These are phyloP conservation scores for Penicillium thymicola DNA, from an alignment of 2,329 filamentous ascomycete genomes.

Conservation along the genomic window DNA sequence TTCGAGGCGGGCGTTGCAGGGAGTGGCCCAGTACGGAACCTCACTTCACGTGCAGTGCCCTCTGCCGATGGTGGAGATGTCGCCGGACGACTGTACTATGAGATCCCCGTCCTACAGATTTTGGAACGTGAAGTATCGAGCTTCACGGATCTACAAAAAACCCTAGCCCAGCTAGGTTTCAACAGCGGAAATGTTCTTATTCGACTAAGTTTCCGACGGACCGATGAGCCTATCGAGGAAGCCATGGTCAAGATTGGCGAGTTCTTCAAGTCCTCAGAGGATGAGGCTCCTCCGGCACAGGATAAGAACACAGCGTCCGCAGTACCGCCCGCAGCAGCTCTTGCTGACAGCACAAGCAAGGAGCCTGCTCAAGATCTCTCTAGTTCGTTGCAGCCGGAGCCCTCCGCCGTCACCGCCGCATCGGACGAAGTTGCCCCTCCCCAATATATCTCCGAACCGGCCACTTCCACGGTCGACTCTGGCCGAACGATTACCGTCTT, in stretches of 20 bases:
- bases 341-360: not conserved
- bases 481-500: conserved; percentile 63
- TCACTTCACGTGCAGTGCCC: conserved; percentile 79
- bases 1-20: conserved; percentile 76
- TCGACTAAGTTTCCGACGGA: conserved; percentile 71
- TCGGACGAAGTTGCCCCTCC: conserved; percentile 11
- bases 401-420: conserved; percentile 1
- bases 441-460: conserved; percentile 19
- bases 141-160: conserved; percentile 83
- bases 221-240: conserved; percentile 74
- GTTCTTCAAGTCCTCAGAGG: conserved; percentile 60
- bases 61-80: conserved; percentile 50
- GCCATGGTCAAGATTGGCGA: conserved; percentile 77
- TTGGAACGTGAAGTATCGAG: conserved; percentile 75
- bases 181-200: conserved; percentile 80
- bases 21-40: conserved; percentile 63
- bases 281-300: conserved; percentile 30
- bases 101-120: conserved; percentile 79
- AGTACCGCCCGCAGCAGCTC: conserved; percentile 6
- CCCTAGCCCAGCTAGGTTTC: conserved; percentile 78
- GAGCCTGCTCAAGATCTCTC: conserved; percentile 5
- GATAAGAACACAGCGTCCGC: conserved; percentile 2
- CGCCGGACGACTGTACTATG: conserved; percentile 79
- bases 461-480: conserved; percentile 39
- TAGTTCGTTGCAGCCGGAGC: not conserved